These are phyloP conservation scores for Sclerotinia trifoliorum DNA, from an alignment of 2,329 filamentous ascomycete species.

Conservation along the genomic window DNA sequence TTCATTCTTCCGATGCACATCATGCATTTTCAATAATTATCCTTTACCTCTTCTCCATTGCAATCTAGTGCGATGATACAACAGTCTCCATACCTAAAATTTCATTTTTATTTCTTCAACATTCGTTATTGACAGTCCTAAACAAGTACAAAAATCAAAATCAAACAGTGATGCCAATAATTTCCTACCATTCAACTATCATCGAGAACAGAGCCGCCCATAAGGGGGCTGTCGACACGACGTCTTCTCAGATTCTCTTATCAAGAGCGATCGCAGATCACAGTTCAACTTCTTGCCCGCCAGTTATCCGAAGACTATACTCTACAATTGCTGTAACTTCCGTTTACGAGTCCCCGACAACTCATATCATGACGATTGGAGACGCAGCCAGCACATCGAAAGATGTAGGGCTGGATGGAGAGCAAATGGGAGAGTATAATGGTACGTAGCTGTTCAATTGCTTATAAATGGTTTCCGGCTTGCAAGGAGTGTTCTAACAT, in stretches of 20 bases:
- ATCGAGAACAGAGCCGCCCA: slow-evolving; percentile 29
- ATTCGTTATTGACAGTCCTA: not conserved
- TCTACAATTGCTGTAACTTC: slow-evolving; percentile 30
- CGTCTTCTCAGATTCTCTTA: slow-evolving; percentile 50
- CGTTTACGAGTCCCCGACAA: slow-evolving; percentile 35
- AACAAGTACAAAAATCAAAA: not conserved
- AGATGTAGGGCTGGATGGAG: slow-evolving; percentile 15
- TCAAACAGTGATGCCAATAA: slow-evolving; percentile 27
- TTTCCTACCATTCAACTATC: slow-evolving; percentile 33
- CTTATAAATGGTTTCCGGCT: not conserved
- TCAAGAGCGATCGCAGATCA: slow-evolving; percentile 46
- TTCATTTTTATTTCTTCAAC: not conserved
- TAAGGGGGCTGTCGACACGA: slow-evolving; percentile 38
- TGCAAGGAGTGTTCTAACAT: too few relatives aligned
- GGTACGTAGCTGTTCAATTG: not conserved
- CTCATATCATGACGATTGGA: slow-evolving; percentile 37
- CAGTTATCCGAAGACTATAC: not conserved
- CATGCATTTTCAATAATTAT: not conserved
- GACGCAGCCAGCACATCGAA: slow-evolving; percentile 25
- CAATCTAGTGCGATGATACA: slow-evolving; percentile 10
- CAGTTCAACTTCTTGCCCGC: slow-evolving; percentile 21
- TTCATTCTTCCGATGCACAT: not conserved
- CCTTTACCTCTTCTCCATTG: slow-evolving; percentile 5
- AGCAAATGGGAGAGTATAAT: not conserved
- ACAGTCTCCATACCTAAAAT: slow-evolving; percentile 11